Base-by-base conservation (phyloP, 2,329 filamentous ascomycete species). In the Xylariaceae sp. region DNA sequence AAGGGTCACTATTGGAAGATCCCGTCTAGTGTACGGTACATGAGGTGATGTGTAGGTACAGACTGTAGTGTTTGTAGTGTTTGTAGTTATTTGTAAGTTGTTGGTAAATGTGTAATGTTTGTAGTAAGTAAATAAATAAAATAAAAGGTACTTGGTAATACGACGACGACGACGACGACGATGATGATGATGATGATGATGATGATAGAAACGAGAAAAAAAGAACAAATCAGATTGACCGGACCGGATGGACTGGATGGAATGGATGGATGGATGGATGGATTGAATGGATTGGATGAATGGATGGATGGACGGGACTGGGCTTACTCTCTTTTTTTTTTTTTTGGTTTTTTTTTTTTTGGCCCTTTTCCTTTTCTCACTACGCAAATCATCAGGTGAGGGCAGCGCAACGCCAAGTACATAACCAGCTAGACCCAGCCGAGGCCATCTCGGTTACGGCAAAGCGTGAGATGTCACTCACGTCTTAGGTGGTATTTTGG, bases 401-500 rank as follows among this genome's bases (percentile, higher is more conserved):
- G 43, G 45, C 31, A 44, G 35, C 42, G 4, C 12, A 8, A 5
- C 27, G 43, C 43, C 43, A 49, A 42, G 43, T n/a, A 29, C 41
- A 46, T 11, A 46, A 48, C 47, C 31, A 48, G 37, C 47, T 32
- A 47, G 53, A 26, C 12, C 42, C 37, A 52, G 46, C 57, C 47
- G 49, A 55, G 51, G 49, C 39, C 40, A n/a, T 47, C 56, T 47
- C 11, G 43, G 46, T 57, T 45, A 30, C 19, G 57, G 57, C 3
- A 42, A 60, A 50, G 57, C 50, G 57, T 51, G 30, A 52, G 27
- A 40, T 56, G 51, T 51, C 45, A 52, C 35, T 27, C 47, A 34
- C 35, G 7, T 48, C 45, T 40, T 48, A 35, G 52, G 50, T 35
- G 43, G 37, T 34, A 47, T 49, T 41, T 47, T 6, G 41, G 12